Evolutionary conservation across 2,329 filamentous ascomycete genomes (phyloP).

Genomic region (Stachybotrys elegans): DNA sequence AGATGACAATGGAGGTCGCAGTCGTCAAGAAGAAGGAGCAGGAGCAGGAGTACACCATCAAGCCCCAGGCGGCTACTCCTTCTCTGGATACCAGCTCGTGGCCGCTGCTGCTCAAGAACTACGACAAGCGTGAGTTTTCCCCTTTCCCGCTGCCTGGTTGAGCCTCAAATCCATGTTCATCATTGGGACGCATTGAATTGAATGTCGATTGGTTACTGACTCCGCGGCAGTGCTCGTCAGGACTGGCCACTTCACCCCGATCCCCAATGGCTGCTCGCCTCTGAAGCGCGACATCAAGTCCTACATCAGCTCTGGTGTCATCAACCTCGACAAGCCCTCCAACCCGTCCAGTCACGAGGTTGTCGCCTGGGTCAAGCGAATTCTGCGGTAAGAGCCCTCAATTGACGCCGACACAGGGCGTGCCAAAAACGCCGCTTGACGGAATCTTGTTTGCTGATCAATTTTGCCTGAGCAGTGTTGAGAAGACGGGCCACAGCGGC

Average conservation of each 20-base stretch:
- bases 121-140: constrained; percentile 72
- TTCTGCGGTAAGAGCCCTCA: constrained; percentile 59
- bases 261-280: constrained; percentile 86
- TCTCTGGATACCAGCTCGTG: constrained; percentile 81
- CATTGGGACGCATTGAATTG: too few relatives aligned
- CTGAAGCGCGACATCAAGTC: constrained; percentile 93
- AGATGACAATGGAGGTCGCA: constrained; percentile 47
- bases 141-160: constrained; percentile 5
- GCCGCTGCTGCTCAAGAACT: constrained; percentile 94
- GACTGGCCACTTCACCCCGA: constrained; percentile 95
- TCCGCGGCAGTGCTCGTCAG: constrained; percentile 69
- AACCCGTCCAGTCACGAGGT: constrained; percentile 99
- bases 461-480: constrained; percentile 44
- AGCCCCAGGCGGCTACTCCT: constrained; percentile 79
- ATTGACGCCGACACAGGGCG: not conserved
- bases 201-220: constrained; percentile 18
- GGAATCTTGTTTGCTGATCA: too few relatives aligned
- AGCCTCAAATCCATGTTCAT: too few relatives aligned
- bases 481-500: constrained; percentile 97
- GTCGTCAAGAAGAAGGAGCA: constrained; percentile 31
- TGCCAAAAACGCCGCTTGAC: not conserved
- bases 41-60: constrained; percentile 79
- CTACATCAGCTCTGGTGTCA: constrained; percentile 95
- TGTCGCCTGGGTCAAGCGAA: constrained; percentile 98
- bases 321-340: constrained; percentile 82